Evolutionary conservation across 768 basidiomycete species (phyloP), one percentile per base, ranked within the genome.

Genomic region (Boletus sp.): DNA sequence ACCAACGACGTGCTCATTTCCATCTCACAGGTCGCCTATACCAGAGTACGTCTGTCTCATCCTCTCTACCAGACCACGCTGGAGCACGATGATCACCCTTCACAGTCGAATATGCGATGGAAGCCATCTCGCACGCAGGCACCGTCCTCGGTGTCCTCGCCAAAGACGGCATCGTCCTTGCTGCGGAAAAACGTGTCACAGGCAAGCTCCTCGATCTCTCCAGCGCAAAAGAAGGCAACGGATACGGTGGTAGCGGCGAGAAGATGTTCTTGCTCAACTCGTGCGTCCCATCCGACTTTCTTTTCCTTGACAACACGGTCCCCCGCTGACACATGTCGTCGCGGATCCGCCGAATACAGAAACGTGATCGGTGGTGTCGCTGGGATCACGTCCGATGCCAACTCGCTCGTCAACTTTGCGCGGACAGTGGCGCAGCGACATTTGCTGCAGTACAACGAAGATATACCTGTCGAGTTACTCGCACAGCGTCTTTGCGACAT

Each of bases 81-180:
- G 43, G 49, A 47, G 25, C 29, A 51, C 41, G 34, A 51, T 60
- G 38, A 49, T 44, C 44, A 5, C 51, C 34, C 25, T 25, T 8
- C 32, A 45, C 63, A 96, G 96, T 98, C 77, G 96, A 99, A 77
- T 99, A 99, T 82, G 96, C 96, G 41, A 97, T 98, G 93, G 97
- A 98, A 70, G 93, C 94, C 54, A 98, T 98, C 79, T 97, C 94
- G 29, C 90, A 94, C 65, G 93, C 93, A 19, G 92, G 92, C 50
- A 90, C 93, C 39, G 93, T 96, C 42, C 83, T 96, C n/a, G 93
- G 92, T 39, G 87, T 95, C 52, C 80, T 95, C 29, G 92, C 93
- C 29, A 88, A 84, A 63, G 90, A 94, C 58, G 94, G 94, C 1
- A 89, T 96, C 17, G 91, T 96, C 9, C 79, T 96, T 3, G 94